Conservation (phyloP, 441 rosid species). For the Pelargonium myrrhifolium region DNA sequence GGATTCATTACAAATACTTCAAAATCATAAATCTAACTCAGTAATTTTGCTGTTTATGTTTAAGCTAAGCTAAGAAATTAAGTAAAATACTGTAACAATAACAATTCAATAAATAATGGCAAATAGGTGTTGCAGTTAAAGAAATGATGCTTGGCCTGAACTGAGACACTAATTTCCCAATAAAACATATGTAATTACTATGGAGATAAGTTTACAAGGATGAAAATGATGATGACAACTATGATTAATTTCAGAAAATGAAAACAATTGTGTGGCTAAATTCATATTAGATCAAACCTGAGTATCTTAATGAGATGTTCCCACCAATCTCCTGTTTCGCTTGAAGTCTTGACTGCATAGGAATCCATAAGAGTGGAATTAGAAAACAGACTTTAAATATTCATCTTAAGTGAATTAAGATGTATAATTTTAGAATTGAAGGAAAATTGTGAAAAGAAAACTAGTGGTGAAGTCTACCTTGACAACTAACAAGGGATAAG, state of each 20-base stretch:
- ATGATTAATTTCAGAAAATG: constrained; percentile 2
- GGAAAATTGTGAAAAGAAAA: not conserved
- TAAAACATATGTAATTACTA: not conserved
- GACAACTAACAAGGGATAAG: constrained; percentile 63
- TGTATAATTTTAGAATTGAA: not conserved
- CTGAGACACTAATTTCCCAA: no score
- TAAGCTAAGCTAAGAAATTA: no score
- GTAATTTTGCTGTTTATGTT: no score
- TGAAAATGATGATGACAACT: not conserved
- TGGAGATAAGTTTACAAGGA: not conserved
- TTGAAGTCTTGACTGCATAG: constrained; percentile 61
- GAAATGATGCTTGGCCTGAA: no score
- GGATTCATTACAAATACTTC: not conserved
- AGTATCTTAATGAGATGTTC: constrained; percentile 46
- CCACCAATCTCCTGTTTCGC: constrained; percentile 74
- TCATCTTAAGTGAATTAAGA: not conserved
- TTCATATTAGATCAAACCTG: constrained; percentile 35
- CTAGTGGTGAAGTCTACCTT: constrained; percentile 37
- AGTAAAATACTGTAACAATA: no score
- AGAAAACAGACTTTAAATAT: constrained; percentile 11
- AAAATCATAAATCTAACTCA: no score
- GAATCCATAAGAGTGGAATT: constrained; percentile 16
- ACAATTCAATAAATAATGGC: no score
- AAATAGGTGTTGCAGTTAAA: no score
- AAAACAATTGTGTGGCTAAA: constrained; percentile 7